These are phyloP conservation scores for Colletotrichum chlorophyti DNA, from an alignment of 2,329 filamentous ascomycete species.

Conservation along the genomic window DNA sequence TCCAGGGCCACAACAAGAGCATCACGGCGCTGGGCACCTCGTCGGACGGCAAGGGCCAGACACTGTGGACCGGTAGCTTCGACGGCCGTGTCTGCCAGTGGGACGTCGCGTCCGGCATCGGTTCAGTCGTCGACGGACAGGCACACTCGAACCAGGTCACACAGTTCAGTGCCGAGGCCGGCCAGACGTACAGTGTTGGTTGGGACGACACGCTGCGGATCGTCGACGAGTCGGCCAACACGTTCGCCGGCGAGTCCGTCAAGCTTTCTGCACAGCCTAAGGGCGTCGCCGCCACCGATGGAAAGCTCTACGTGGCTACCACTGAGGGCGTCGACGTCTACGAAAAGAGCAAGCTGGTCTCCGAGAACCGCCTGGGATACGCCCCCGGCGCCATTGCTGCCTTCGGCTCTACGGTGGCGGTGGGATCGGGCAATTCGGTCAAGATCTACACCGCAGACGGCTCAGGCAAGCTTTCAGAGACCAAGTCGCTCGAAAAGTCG, in stretches of 20 bases:
- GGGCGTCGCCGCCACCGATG: conserved; percentile 65
- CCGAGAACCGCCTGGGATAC: conserved; percentile 65
- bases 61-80: conserved; percentile 88
- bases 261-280: conserved; percentile 84
- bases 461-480: conserved; percentile 59
- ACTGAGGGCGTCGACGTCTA: conserved; percentile 58
- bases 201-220: conserved; percentile 93
- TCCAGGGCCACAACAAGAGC: conserved; percentile 90
- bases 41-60: conserved; percentile 62
- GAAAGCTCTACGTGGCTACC: conserved; percentile 64
- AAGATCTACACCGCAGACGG: conserved; percentile 74
- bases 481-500: conserved; percentile 69
- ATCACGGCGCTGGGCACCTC: conserved; percentile 78
- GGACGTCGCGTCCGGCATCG: conserved; percentile 75
- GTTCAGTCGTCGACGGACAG: conserved; percentile 77
- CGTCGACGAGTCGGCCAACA: conserved; percentile 76
- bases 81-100: conserved; percentile 88
- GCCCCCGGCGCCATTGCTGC: conserved; percentile 77
- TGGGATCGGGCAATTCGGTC: conserved; percentile 78
- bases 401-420: conserved; percentile 70
- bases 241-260: conserved; percentile 73
- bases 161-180: conserved; percentile 69
- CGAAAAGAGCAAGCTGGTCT: conserved; percentile 66
- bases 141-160: conserved; percentile 86
- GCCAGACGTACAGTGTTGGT: conserved; percentile 81